Evolutionary conservation across 768 basidiomycete genomes (phyloP).

Genomic region (Boletales sp.): DNA sequence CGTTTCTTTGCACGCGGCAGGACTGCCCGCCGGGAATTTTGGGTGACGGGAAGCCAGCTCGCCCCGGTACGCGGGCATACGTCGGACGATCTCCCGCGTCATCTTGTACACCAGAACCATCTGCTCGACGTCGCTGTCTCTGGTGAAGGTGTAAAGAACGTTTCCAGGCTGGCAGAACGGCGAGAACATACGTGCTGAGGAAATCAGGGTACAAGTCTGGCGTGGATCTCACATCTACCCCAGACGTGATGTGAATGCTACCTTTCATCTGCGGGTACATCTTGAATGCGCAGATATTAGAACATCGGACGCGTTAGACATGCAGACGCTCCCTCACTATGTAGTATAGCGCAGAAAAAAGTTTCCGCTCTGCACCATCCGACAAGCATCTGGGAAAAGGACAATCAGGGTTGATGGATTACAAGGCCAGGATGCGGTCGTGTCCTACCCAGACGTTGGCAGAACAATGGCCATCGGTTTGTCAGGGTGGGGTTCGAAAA

Average conservation of each 20-base stretch:
- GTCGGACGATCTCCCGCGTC: constrained; percentile 48
- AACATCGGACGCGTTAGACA: background rate
- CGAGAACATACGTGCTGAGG: constrained; percentile 38
- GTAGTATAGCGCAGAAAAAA: too few species aligned
- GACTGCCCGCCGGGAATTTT: constrained; percentile 23
- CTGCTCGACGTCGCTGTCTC: constrained; percentile 38
- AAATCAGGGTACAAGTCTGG: constrained; percentile 44
- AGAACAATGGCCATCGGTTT: constrained; percentile 34
- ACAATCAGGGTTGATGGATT: background rate
- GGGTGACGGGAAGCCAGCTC: constrained; percentile 15
- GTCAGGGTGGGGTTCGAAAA: constrained; percentile 16
- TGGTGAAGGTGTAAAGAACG: background rate
- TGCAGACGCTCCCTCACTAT: constrained; percentile 21
- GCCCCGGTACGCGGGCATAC: constrained; percentile 36
- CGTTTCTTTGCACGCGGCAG: constrained; percentile 19
- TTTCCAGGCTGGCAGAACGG: too few species aligned
- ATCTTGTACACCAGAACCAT: constrained; percentile 54
- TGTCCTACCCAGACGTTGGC: constrained; percentile 35
- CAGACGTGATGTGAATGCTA: constrained; percentile 44
- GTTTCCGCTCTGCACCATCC: too few species aligned
- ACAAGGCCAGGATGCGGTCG: background rate
- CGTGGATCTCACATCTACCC: constrained; percentile 37
- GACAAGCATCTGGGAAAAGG: too few species aligned
- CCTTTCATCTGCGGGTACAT: constrained; percentile 45
- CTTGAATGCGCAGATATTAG: constrained; percentile 1